Conservation (phyloP, 805 yeast genomes). For the Trichomonascus vanleenenianus region DNA sequence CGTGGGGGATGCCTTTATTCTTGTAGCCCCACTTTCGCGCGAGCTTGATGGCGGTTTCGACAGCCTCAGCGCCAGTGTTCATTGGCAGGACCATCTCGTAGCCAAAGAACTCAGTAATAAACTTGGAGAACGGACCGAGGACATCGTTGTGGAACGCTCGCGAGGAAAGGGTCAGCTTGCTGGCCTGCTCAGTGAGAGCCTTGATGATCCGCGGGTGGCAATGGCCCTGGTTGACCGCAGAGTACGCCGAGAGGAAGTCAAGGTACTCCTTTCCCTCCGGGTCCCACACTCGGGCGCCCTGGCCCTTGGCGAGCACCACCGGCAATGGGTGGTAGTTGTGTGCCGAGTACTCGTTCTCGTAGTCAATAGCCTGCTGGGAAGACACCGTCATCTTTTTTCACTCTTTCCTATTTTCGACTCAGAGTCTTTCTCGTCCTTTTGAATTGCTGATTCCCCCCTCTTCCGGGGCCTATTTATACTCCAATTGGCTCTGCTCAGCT, state of each 20-base stretch:
- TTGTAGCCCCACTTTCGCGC: conserved; percentile 98
- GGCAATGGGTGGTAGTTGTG: conserved; percentile 97
- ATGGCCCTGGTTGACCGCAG: conserved; percentile 97
- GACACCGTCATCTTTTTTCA: conserved; percentile 34
- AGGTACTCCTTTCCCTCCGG: conserved; percentile 93
- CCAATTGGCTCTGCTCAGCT: not conserved
- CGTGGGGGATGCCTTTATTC: conserved; percentile 72
- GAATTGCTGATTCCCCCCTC: not conserved
- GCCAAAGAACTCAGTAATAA: conserved; percentile 76
- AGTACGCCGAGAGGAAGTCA: conserved; percentile 89
- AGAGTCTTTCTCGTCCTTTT: not conserved
- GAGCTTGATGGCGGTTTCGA: conserved; percentile 85
- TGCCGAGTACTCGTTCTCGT: conserved; percentile 80
- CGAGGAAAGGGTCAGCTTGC: conserved; percentile 74
- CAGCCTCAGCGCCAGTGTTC: conserved; percentile 99
- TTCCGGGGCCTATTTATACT: not conserved
- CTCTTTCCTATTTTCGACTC: not conserved
- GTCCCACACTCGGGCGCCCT: conserved; percentile 95
- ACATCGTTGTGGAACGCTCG: conserved; percentile 89
- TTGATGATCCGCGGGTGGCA: conserved; percentile 88
- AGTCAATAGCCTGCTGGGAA: conserved; percentile 54
- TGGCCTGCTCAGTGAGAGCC: conserved; percentile 84
- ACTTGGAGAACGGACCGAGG: conserved; percentile 82
- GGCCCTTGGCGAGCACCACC: conserved; percentile 79
- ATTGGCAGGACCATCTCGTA: conserved; percentile 93